A percentile compares a stretch with the other conserved stretches of the same genome.
These are phyloP conservation scores for Parastagonospora nodorum DNA, from an alignment of 2,329 filamentous ascomycete species.

Conservation along the genomic window DNA sequence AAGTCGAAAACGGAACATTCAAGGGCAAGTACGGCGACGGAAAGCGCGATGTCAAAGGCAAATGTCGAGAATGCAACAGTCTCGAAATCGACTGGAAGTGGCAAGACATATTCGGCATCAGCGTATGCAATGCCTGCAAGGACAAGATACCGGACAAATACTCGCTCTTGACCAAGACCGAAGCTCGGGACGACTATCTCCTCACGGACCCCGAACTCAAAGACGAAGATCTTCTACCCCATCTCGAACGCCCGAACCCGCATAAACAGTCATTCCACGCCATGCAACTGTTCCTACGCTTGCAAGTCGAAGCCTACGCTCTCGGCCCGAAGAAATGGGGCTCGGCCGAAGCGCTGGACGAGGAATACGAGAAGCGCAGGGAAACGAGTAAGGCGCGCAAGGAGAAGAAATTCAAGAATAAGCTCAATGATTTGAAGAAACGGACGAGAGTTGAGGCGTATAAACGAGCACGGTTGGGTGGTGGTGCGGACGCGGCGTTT, in stretches of 20 bases:
- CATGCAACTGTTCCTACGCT: slow-evolving; percentile 97
- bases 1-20: slow-evolving; percentile 32
- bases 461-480: slow-evolving; percentile 60
- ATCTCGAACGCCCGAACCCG: slow-evolving; percentile 87
- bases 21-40: slow-evolving; percentile 43
- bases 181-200: slow-evolving; percentile 93
- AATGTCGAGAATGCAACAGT: slow-evolving; percentile 80
- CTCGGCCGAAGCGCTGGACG: slow-evolving; percentile 80
- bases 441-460: slow-evolving; percentile 91
- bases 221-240: slow-evolving; percentile 83
- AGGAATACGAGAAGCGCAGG: slow-evolving; percentile 81
- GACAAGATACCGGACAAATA: slow-evolving; percentile 91
- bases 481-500: slow-evolving; percentile 59
- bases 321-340: slow-evolving; percentile 87
- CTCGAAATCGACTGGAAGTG: slow-evolving; percentile 94
- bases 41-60: slow-evolving; percentile 60
- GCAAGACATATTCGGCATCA: slow-evolving; percentile 79
- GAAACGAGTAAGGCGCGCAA: slow-evolving; percentile 81
- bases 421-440: slow-evolving; percentile 88
- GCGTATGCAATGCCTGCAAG: slow-evolving; percentile 83
- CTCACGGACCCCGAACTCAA: slow-evolving; percentile 94
- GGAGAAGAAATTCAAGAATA: slow-evolving; percentile 88
- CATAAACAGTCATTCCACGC: slow-evolving; percentile 97
- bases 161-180: slow-evolving; percentile 93
- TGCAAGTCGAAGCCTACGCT: slow-evolving; percentile 93